Evolutionary conservation across 2,329 filamentous ascomycete species (phyloP), one percentile per base, ranked within the genome.

Genomic region (Emericellopsis cladophorae): DNA sequence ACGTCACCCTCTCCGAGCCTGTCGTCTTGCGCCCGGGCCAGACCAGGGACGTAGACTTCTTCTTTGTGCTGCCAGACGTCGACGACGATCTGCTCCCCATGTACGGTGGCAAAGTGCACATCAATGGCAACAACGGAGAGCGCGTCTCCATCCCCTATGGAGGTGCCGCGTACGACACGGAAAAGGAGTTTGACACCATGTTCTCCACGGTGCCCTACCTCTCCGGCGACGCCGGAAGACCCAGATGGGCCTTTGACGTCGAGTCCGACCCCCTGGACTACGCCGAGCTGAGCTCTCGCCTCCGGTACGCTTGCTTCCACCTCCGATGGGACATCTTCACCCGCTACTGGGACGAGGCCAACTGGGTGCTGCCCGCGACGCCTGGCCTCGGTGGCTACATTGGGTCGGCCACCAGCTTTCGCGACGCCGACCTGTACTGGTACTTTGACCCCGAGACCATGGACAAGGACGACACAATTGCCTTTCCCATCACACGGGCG

Each of bases 91-190:
- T 52, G 34, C 48, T 69, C 35, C 65, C 65, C 0, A 46, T 68
- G 5, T 68, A 69, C 43, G 58, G 62, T 32, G 66, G 66, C 16
- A 67, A 67, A 46, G 51, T 69, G 18, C 54, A 59, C 42, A 48
- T 70, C 16, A 53, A 51, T 5, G 60, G 60, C n/a, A 54, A 56
- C 35, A 61, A 62, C 31, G 58, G 58, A 7, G 66, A 68, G 41
- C 46, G 54, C 11, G 51, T 68, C 2, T 58, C 58, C 7, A 56
- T 69, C 16, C 64, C 65, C 1, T 69, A 69, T 37, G 58, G 56
- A 51, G 58, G 58, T 26, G 57, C 55, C 18, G 58, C 58, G 23
- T 61, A 61, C 24, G 58, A 60, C 14, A 59, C 58, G 2, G 58
- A 60, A 37, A 60, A 61, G 44, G 58, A 56, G n/a, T 61, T 61